phyloP scores from a whole-genome alignment of 2,329 filamentous ascomycete species.

The Hymenoscyphus scutula region DNA sequence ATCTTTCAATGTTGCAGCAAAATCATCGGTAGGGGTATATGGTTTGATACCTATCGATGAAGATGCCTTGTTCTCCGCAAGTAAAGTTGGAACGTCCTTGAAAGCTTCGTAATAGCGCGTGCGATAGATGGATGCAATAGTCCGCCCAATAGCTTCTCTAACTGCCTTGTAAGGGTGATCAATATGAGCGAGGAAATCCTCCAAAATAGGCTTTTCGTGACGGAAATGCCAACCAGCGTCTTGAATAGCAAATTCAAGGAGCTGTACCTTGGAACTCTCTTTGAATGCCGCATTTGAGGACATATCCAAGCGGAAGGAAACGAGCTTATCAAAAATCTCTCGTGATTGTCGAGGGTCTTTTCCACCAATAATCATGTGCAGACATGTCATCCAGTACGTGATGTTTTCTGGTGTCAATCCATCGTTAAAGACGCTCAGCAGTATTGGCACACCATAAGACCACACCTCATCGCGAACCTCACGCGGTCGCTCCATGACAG shows the following conservation, averaged over 20 bases:
- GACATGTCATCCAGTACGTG: conserved; percentile 90
- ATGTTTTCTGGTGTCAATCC: conserved; percentile 92
- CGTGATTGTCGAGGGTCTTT: conserved; percentile 86
- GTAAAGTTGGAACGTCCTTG: conserved; percentile 69
- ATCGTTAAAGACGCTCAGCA: conserved; percentile 83
- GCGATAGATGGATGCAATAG: conserved; percentile 83
- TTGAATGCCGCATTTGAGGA: conserved; percentile 96
- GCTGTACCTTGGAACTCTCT: conserved; percentile 91
- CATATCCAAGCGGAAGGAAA: conserved; percentile 89
- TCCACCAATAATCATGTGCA: conserved; percentile 83
- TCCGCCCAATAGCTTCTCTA: conserved; percentile 88
- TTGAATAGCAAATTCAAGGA: conserved; percentile 83
- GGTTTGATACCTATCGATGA: conserved; percentile 84
- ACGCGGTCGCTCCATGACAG: conserved; percentile 73
- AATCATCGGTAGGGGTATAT: conserved; percentile 75
- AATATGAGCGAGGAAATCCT: conserved; percentile 86
- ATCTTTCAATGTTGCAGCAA: conserved; percentile 66
- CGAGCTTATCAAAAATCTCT: conserved; percentile 80
- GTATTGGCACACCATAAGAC: conserved; percentile 85
- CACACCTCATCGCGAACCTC: conserved; percentile 76
- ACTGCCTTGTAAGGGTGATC: conserved; percentile 98
- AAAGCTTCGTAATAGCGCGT: conserved; percentile 95
- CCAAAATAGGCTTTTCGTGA: conserved; percentile 78
- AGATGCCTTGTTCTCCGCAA: conserved; percentile 73
- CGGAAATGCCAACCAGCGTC: conserved; percentile 97